Evolutionary conservation across 371 early-diverging fungal genomes (phyloP).

Genomic region (Lichtheimia corymbifera): DNA sequence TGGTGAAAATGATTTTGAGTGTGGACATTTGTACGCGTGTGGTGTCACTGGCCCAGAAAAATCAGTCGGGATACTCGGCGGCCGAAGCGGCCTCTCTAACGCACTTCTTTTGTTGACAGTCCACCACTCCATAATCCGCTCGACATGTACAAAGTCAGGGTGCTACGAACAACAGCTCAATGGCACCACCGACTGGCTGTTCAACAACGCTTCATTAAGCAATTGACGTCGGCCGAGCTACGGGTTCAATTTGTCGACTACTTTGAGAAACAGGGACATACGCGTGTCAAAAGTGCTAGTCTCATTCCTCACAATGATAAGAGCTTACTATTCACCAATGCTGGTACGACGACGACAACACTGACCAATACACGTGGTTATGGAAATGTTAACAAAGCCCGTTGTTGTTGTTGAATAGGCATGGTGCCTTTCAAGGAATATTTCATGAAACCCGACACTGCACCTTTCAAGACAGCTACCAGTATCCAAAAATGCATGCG

Average conservation of each 20-base stretch:
- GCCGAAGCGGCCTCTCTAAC: no score
- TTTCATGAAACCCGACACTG: slow-evolving; percentile 64
- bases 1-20: no score
- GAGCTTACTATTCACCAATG: slow-evolving; percentile 77
- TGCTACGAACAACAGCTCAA: not conserved
- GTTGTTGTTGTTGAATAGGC: slow-evolving; percentile 32
- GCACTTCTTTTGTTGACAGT: no score
- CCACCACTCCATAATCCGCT: not conserved
- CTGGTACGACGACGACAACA: slow-evolving; percentile 38
- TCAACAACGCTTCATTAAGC: slow-evolving; percentile 22
- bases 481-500: slow-evolving; percentile 77
- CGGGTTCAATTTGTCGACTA: slow-evolving; percentile 54
- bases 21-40: no score
- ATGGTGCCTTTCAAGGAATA: slow-evolving; percentile 82
- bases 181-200: not conserved
- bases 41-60: no score
- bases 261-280: slow-evolving; percentile 55
- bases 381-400: no score
- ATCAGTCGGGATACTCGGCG: no score
- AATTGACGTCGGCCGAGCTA: slow-evolving; percentile 47
- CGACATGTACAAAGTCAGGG: slow-evolving; percentile 14
- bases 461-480: slow-evolving; percentile 64
- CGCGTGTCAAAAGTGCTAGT: slow-evolving; percentile 50
- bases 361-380: not conserved
- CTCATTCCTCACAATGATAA: slow-evolving; percentile 74